Percentiles rank a stretch among this genome's conserved stretches.
These are phyloP conservation scores for Mortierella sp. DNA, from an alignment of 371 early-diverging fungal species.

Conservation along the genomic window DNA sequence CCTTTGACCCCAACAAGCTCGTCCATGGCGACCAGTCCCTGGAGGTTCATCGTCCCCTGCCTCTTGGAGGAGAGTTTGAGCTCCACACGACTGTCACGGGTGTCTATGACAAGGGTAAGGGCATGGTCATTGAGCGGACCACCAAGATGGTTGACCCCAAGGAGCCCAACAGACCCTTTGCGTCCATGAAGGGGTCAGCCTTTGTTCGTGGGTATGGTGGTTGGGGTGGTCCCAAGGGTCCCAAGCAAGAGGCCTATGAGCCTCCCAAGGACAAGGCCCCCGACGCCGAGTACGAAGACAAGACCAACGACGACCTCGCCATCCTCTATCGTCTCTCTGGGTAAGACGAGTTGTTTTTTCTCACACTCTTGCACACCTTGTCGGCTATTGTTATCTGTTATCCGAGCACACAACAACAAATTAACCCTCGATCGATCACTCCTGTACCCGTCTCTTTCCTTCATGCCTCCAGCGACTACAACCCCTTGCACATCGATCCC, in stretches of 20 bases:
- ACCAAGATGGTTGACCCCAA: slow-evolving; percentile 67
- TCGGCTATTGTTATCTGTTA: background rate
- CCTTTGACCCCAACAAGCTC: slow-evolving; percentile 73
- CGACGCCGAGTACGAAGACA: slow-evolving; percentile 61
- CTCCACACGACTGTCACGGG: slow-evolving; percentile 61
- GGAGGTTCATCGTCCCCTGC: slow-evolving; percentile 71
- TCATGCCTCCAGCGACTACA: slow-evolving; percentile 66
- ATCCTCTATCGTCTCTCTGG: slow-evolving; percentile 78
- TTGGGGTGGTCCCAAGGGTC: slow-evolving; percentile 74
- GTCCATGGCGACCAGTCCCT: slow-evolving; percentile 83
- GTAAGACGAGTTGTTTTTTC: slow-evolving; percentile 25
- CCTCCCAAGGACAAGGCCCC: slow-evolving; percentile 67
- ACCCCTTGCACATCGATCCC: slow-evolving; percentile 76
- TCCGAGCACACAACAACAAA: background rate
- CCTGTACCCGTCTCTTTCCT: background rate
- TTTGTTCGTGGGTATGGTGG: slow-evolving; percentile 73
- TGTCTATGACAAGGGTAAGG: slow-evolving; percentile 75
- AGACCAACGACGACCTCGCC: slow-evolving; percentile 67
- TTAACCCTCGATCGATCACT: too few species aligned
- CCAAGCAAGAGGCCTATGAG: slow-evolving; percentile 52
- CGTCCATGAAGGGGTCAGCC: slow-evolving; percentile 60
- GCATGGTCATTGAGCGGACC: slow-evolving; percentile 75
- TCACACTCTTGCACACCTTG: background rate
- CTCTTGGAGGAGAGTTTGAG: slow-evolving; percentile 70
- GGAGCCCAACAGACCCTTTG: slow-evolving; percentile 64